A percentile compares a stretch with the other conserved stretches of the same genome.
Evolutionary conservation across 2,329 filamentous ascomycete genomes (phyloP).

Genomic region (Graphilbum fragrans): DNA sequence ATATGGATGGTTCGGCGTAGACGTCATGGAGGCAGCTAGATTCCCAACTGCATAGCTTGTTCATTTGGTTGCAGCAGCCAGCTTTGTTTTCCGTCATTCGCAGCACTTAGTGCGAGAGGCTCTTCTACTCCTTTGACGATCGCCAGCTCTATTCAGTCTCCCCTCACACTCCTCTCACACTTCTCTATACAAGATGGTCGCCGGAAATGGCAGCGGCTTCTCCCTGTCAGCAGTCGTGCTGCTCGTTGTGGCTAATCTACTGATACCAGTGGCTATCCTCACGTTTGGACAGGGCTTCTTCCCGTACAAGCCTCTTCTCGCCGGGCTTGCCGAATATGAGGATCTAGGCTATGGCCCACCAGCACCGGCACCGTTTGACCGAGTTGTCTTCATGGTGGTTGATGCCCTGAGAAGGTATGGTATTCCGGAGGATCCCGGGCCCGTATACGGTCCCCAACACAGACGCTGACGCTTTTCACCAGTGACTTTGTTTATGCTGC

Average conservation of each 20-base stretch:
- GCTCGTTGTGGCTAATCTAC: slow-evolving; percentile 58
- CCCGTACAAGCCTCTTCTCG: slow-evolving; percentile 88
- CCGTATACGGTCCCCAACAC: no score
- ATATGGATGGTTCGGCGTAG: not conserved
- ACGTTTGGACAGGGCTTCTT: slow-evolving; percentile 89
- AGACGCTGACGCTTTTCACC: slow-evolving; percentile 6
- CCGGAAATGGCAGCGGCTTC: not conserved
- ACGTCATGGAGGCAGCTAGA: not conserved
- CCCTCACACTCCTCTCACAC: not conserved
- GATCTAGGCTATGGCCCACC: slow-evolving; percentile 39
- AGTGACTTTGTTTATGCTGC: slow-evolving; percentile 89
- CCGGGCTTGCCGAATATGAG: slow-evolving; percentile 65
- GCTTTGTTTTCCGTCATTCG: no score
- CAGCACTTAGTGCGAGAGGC: no score
- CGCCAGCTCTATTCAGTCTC: no score
- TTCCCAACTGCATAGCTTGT: not conserved
- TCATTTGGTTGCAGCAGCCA: no score
- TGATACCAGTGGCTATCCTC: slow-evolving; percentile 63
- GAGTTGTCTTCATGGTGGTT: slow-evolving; percentile 92
- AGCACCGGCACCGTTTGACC: slow-evolving; percentile 67
- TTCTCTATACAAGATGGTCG: not conserved
- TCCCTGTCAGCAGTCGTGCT: slow-evolving; percentile 20
- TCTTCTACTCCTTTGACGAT: not conserved
- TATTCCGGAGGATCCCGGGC: not conserved
- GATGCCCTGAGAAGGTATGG: slow-evolving; percentile 78